These are phyloP conservation scores for Coniophora puteana DNA, from an alignment of 1,284 basidiomycete species.

Conservation along the genomic window DNA sequence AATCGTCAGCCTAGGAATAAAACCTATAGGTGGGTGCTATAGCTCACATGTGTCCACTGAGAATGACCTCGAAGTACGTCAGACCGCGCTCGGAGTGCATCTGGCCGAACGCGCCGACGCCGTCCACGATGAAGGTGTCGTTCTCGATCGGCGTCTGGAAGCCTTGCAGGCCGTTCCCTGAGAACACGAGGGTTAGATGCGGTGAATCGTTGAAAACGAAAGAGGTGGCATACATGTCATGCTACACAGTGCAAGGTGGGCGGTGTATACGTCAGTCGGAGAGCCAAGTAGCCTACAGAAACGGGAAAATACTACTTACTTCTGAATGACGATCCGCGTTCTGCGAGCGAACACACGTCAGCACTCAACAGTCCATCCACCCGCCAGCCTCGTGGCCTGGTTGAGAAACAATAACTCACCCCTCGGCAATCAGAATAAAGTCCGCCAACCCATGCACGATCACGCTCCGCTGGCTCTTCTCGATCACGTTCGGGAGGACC, in stretches of 20 bases:
- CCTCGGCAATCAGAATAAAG: constrained; percentile 68
- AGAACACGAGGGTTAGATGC: constrained; percentile 7
- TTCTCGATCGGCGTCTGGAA: constrained; percentile 63
- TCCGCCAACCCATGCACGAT: constrained; percentile 73
- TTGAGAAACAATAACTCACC: constrained; percentile 45
- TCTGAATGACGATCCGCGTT: constrained; percentile 61
- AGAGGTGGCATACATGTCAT: constrained; percentile 57
- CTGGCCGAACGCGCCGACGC: constrained; percentile 61
- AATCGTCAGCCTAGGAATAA: constrained; percentile 1
- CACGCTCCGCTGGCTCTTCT: constrained; percentile 67
- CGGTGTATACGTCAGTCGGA: neutral
- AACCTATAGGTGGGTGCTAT: neutral
- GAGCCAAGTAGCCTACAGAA: neutral
- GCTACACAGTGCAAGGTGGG: constrained; percentile 27
- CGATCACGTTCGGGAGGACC: constrained; percentile 70
- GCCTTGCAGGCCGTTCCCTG: constrained; percentile 65
- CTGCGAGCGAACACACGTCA: constrained; percentile 26
- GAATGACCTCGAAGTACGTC: constrained; percentile 59
- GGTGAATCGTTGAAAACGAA: constrained; percentile 20
- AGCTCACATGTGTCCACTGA: constrained; percentile 68
- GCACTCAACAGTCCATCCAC: neutral
- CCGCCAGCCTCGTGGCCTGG: neutral
- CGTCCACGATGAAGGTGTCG: constrained; percentile 68
- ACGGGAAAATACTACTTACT: constrained; percentile 38
- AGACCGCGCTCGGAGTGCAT: constrained; percentile 64